Conservation (phyloP, 2,329 filamentous ascomycete species). For the Colletotrichum truncatum region DNA sequence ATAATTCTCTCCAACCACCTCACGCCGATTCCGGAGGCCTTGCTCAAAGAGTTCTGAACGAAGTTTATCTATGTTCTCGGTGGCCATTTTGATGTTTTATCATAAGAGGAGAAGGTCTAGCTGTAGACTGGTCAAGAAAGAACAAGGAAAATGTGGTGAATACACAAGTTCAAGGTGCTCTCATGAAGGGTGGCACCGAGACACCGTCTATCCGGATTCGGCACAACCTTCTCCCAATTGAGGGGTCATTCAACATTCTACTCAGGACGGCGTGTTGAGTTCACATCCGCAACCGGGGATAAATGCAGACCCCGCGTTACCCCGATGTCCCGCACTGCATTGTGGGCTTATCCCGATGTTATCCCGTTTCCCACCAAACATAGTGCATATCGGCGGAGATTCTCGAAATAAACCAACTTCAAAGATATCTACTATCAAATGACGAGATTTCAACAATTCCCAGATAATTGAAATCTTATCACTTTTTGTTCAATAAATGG, state of each 20-base stretch:
- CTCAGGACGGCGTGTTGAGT: background rate
- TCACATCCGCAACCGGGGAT: background rate
- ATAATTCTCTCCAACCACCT: slow-evolving; percentile 67
- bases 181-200: background rate
- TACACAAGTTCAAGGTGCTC: background rate
- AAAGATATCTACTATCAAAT: too few species aligned
- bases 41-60: slow-evolving; percentile 60
- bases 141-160: background rate
- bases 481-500: too few species aligned
- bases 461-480: too few species aligned
- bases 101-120: too few species aligned
- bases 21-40: slow-evolving; percentile 66
- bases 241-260: background rate
- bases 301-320: background rate
- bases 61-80: slow-evolving; percentile 15
- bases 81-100: background rate
- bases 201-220: background rate
- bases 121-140: background rate
- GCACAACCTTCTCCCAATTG: background rate
- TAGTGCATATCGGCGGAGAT: too few species aligned
- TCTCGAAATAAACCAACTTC: too few species aligned
- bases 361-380: too few species aligned
- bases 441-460: too few species aligned
- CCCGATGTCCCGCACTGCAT: background rate
- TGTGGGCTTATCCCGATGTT: slow-evolving; percentile 2